These are phyloP conservation scores for Cornus controversa DNA, from an alignment of 148 eudicot species.

Conservation along the genomic window DNA sequence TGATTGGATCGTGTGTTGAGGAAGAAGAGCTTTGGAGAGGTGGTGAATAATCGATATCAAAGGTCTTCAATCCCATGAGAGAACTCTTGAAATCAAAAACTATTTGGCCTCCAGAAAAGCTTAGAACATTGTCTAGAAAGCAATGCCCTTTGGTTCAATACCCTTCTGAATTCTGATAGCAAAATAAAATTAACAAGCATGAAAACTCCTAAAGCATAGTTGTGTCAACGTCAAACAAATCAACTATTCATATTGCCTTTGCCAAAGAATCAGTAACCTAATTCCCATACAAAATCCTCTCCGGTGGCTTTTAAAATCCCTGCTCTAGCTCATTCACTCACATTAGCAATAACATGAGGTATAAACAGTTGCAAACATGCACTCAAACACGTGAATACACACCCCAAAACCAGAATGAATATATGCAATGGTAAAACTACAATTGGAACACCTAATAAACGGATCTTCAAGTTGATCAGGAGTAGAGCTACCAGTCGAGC, in stretches of 20 bases:
- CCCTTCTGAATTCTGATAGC: too few relatives aligned
- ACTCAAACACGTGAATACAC: not conserved
- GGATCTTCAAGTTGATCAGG: not conserved
- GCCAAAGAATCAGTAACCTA: too few relatives aligned
- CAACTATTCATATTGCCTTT: too few relatives aligned
- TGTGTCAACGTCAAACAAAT: too few relatives aligned
- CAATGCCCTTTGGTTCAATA: not conserved
- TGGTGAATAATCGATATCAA: not conserved
- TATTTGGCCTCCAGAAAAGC: not conserved
- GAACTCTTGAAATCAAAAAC: not conserved
- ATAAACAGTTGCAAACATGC: not conserved
- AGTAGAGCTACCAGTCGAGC: conserved; percentile 53
- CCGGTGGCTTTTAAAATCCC: too few relatives aligned
- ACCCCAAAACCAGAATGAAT: not conserved
- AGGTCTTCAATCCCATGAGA: not conserved
- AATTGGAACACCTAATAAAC: not conserved
- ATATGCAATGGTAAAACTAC: not conserved
- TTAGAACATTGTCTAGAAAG: too few relatives aligned
- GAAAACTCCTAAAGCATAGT: not conserved
- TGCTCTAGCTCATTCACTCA: too few relatives aligned
- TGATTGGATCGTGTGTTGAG: not conserved
- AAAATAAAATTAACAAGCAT: not conserved
- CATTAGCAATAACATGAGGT: not conserved
- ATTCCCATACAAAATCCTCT: too few relatives aligned
- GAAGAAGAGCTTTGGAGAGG: not conserved